These are phyloP conservation scores for Cornus florida DNA, from an alignment of 148 eudicot species.

Conservation along the genomic window DNA sequence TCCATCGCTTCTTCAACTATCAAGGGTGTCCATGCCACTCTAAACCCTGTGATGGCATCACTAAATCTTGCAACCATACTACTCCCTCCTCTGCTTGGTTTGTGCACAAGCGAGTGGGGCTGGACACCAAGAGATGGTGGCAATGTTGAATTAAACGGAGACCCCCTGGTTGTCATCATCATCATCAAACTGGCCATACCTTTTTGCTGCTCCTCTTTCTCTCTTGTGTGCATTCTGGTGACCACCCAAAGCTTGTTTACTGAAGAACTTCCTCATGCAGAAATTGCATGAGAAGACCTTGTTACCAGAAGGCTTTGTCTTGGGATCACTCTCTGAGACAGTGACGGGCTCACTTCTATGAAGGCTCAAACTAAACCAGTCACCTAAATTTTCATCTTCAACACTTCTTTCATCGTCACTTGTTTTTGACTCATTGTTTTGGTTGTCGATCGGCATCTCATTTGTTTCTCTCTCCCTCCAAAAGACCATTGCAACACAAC, in stretches of 20 bases:
- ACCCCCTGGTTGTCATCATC: not conserved
- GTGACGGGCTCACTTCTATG: constrained; percentile 1
- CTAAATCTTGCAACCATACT: not conserved
- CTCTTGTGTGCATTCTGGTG: constrained; percentile 48
- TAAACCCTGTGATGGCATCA: not conserved
- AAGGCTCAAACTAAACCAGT: constrained; percentile 21
- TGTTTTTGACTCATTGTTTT: constrained; percentile 3
- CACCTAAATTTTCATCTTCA: constrained; percentile 8
- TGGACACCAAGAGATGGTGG: constrained; percentile 21
- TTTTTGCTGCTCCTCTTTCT: constrained; percentile 24
- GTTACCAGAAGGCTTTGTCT: not conserved
- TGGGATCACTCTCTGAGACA: not conserved
- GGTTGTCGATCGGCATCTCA: not conserved
- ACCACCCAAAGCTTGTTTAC: constrained; percentile 44
- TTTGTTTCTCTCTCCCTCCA: constrained; percentile 10
- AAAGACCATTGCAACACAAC: not conserved
- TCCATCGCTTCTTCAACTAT: constrained; percentile 10
- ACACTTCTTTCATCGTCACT: constrained; percentile 1
- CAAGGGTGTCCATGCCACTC: not conserved
- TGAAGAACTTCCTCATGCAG: constrained; percentile 35
- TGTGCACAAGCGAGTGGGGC: constrained; percentile 25
- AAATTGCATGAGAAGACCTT: constrained; percentile 33
- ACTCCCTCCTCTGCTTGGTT: constrained; percentile 16
- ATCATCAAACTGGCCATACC: constrained; percentile 11
- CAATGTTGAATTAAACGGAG: not conserved